Evolutionary conservation across 2,329 filamentous ascomycete species (phyloP).

Genomic region (Fusarium sp.): DNA sequence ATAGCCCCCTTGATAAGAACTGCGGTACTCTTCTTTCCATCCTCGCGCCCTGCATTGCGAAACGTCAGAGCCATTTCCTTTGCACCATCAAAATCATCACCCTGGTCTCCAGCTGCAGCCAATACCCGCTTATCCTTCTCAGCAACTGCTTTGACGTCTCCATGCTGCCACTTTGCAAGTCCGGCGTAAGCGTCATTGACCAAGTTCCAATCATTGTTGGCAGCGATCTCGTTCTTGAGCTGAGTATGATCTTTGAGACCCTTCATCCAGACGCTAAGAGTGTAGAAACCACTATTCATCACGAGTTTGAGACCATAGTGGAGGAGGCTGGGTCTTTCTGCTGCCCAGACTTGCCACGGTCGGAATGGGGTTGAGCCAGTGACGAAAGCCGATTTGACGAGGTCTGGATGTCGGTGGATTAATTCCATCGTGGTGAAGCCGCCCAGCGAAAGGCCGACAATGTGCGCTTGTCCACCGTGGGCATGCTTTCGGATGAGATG

Average conservation of each 20-base stretch:
- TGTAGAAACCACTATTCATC: constrained; percentile 39
- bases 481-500: constrained; percentile 47
- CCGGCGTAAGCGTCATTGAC: constrained; percentile 36
- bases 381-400: constrained; percentile 37
- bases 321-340: constrained; percentile 40
- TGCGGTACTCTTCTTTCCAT: background rate
- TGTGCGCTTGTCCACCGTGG: constrained; percentile 47
- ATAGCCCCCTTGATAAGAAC: background rate
- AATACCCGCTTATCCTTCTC: constrained; percentile 37
- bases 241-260: constrained; percentile 42
- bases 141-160: constrained; percentile 35
- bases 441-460: constrained; percentile 53
- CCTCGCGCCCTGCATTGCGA: background rate
- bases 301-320: constrained; percentile 39
- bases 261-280: constrained; percentile 37
- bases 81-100: constrained; percentile 43
- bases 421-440: constrained; percentile 35
- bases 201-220: constrained; percentile 44
- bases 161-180: constrained; percentile 31
- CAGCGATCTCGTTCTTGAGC: constrained; percentile 45
- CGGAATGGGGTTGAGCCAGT: constrained; percentile 46
- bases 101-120: constrained; percentile 42
- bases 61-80: constrained; percentile 28
- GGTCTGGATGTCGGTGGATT: background rate
- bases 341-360: constrained; percentile 40